A percentile compares a stretch with the other conserved stretches of the same genome.
These are phyloP conservation scores for Apiosordaria backusii DNA, from an alignment of 495 filamentous ascomycete species.

Conservation along the genomic window DNA sequence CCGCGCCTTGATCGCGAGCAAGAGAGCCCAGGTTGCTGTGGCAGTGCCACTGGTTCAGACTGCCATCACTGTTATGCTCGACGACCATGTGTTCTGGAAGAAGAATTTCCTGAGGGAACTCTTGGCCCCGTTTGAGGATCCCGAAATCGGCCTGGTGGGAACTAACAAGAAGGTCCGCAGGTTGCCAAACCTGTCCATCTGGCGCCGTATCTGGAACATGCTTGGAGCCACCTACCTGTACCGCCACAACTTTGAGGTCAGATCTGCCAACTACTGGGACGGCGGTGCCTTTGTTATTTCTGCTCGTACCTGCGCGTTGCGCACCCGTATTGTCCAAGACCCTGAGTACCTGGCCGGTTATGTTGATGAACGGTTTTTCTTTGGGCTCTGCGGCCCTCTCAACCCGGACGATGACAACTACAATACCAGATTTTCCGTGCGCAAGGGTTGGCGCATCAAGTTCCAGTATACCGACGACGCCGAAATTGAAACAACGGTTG, in stretches of 20 bases:
- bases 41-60: slow-evolving; percentile 44
- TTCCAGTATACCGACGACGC: slow-evolving; percentile 59
- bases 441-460: slow-evolving; percentile 54
- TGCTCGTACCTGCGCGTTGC: slow-evolving; percentile 48
- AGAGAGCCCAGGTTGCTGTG: slow-evolving; percentile 47
- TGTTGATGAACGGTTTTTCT: slow-evolving; percentile 54
- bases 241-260: slow-evolving; percentile 57
- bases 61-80: slow-evolving; percentile 45
- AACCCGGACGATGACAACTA: slow-evolving; percentile 70
- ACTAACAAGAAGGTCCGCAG: slow-evolving; percentile 50
- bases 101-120: slow-evolving; percentile 39
- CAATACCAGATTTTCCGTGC: slow-evolving; percentile 60
- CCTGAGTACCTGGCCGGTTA: slow-evolving; percentile 49
- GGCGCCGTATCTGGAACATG: slow-evolving; percentile 47
- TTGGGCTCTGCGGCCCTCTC: slow-evolving; percentile 43
- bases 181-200: slow-evolving; percentile 23
- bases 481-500: slow-evolving; percentile 58
- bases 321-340: slow-evolving; percentile 46
- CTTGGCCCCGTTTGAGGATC: slow-evolving; percentile 52
- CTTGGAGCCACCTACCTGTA: slow-evolving; percentile 52
- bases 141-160: slow-evolving; percentile 49
- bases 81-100: slow-evolving; percentile 57
- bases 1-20: slow-evolving; percentile 36
- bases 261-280: slow-evolving; percentile 51
- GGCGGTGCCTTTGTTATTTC: slow-evolving; percentile 57